Conservation (phyloP, 495 filamentous ascomycete genomes). For the Lentithecium fluviatile region DNA sequence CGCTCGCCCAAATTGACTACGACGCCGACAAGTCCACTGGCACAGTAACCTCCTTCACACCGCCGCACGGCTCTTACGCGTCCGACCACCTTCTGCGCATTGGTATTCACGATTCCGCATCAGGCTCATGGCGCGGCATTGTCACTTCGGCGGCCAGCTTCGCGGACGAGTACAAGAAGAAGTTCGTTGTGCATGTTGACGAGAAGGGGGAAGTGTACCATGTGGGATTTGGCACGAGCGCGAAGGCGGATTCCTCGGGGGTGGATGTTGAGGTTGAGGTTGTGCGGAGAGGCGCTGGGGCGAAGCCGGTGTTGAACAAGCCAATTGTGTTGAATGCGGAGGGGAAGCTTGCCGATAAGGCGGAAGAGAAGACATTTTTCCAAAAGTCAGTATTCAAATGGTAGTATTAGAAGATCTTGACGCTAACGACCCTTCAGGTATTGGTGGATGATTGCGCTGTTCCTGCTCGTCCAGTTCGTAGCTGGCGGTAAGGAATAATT, state of each 20-base stretch:
- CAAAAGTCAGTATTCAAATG: slow-evolving; percentile 59
- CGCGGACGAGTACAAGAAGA: slow-evolving; percentile 34
- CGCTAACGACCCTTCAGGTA: slow-evolving; percentile 41
- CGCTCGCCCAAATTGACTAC: slow-evolving; percentile 41
- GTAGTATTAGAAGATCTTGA: neutral
- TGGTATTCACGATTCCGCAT: slow-evolving; percentile 50
- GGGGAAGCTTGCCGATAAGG: slow-evolving; percentile 55
- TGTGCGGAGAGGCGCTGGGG: slow-evolving; percentile 46
- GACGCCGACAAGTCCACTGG: slow-evolving; percentile 36
- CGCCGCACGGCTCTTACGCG: slow-evolving; percentile 30
- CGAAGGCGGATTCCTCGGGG: slow-evolving; percentile 14
- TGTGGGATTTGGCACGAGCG: slow-evolving; percentile 39
- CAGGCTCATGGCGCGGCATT: slow-evolving; percentile 39
- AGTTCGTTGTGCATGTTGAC: slow-evolving; percentile 39
- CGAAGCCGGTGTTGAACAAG: slow-evolving; percentile 60
- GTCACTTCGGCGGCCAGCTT: slow-evolving; percentile 41
- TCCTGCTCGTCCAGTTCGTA: slow-evolving; percentile 41
- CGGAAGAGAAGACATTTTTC: slow-evolving; percentile 63
- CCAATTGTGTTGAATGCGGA: slow-evolving; percentile 62
- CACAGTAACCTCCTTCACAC: slow-evolving; percentile 35
- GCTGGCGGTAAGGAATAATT: slow-evolving; percentile 36
- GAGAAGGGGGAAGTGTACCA: slow-evolving; percentile 39
- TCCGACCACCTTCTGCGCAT: slow-evolving; percentile 59
- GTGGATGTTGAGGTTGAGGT: slow-evolving; percentile 52
- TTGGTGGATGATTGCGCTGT: slow-evolving; percentile 49